Evolutionary conservation across 1,139 yeast genomes (phyloP), one percentile per base, ranked within the genome.

Genomic region (Taiozyma sp.): DNA sequence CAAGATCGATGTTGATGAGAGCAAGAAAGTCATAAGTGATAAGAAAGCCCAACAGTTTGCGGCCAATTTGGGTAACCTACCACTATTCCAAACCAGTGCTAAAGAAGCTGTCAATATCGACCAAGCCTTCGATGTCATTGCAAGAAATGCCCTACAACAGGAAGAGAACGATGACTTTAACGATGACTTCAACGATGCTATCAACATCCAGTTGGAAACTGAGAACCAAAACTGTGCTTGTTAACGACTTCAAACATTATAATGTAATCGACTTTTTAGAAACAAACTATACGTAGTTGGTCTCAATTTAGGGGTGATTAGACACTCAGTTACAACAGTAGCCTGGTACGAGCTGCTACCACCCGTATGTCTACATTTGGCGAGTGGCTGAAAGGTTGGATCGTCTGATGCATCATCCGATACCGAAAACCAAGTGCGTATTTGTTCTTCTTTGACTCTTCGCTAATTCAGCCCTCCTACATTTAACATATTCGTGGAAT

Each of bases 131-230:
- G 98, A 93, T 66, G 96, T 90, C 44, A 88, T 93, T 62, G 97
- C 97, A 39, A 81, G 96, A 64, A 89, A 88, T 74, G 99, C 99
- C 0, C 75, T 93, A 62, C 91, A 85, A 64, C 95, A 86, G 66
- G 96, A 91, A 67, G 95, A 88, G 66, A 85, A 84, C 62, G 90
- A 86, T 59, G 95, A 93, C 48, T 89, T 87, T 58, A 86, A 84
- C 61, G 97, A 90, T 64, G 98, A 93, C 68, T 91, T 89, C 68
- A 88, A 95, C 49, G 98, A 93, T 69, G 97, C 98, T 43, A 91
- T 93, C 57, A 91, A 91, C 68, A 91, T 93, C 63, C 95, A 89
- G 65, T 79, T 91, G 64, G 98, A 91, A 63, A 85, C 84, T 50
- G 97, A 89, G 53, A 73, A 80, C 51, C 75, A 81, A 53, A 79